Base-by-base conservation (phyloP, 2,329 filamentous ascomycete species). In the Penicillium sp. region DNA sequence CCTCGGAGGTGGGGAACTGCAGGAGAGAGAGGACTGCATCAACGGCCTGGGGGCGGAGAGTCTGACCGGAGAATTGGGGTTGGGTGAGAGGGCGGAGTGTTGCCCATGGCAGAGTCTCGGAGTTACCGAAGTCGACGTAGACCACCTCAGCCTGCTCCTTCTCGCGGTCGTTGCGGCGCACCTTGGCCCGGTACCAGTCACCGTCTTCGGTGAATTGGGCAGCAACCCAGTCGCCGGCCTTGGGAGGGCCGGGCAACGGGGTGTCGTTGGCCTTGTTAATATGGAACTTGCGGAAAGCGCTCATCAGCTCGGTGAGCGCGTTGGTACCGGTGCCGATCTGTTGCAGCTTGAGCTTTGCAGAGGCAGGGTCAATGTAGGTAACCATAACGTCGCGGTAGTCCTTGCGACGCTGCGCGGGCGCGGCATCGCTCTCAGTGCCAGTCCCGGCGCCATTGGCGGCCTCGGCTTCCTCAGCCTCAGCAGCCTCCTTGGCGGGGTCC, bases 51-150 rank as follows among this genome's bases (percentile, higher is more conserved):
- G 90, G 79, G 76, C 89, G 92, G 57, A 99, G 85, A 75, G 89
- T 92, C 73, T 91, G 85, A 5, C 84, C 79, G 40, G 85, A 85
- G 80, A 97, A 99, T 67, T 92, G 88, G 16, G 85, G 76, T 70
- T 90, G 86, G 49, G 87, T 84, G 47, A 99, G 83, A n/a, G 91
- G 82, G 29, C 94, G 89, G 42, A 99, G 85, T 63, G 85, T 83
- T 24, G 86, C 83, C 92, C 93, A 99, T 0, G 92, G 85, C 55
- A 96, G 81, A 70, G 87, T 88, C 76, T 99, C 94, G 53, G 85
- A 88, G 82, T 99, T 99, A 67, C 94, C 94, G 75, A 95, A 99
- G 79, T 99, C 94, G 60, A 99, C 85, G 76, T 96, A 99, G 44
- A 95, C 79, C 26, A 99, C 88, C 75, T 99, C 94, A 24, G 92